Evolutionary conservation across 257 asterid genomes (phyloP).

Genomic region (Solanum virginianum): DNA sequence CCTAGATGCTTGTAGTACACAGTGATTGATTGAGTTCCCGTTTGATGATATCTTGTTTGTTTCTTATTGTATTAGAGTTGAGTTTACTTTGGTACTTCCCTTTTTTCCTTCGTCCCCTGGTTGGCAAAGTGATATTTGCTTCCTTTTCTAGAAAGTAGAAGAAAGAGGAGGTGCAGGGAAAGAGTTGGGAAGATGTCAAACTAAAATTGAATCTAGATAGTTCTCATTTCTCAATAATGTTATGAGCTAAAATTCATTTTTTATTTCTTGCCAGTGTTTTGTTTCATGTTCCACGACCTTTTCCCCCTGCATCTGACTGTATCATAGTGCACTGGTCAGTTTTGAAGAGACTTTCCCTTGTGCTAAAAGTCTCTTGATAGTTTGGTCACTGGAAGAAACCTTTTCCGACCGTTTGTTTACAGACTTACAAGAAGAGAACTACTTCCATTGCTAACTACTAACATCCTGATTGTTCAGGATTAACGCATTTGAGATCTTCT

Average conservation of each 20-base stretch:
- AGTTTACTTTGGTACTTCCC: neutral
- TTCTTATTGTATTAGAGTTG: neutral
- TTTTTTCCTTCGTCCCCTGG: neutral
- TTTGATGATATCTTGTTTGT: neutral
- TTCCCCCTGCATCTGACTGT: neutral
- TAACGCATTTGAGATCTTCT: neutral
- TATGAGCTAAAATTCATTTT: neutral
- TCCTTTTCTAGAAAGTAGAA: neutral
- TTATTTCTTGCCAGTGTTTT: neutral
- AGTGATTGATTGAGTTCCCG: neutral
- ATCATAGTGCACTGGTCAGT: neutral
- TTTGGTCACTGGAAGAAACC: neutral
- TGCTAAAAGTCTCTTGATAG: neutral
- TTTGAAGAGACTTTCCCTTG: neutral
- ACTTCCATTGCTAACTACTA: neutral
- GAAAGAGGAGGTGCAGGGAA: neutral
- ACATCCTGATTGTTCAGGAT: neutral
- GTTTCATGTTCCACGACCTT: neutral
- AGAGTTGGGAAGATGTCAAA: neutral
- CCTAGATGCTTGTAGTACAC: neutral
- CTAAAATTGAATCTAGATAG: neutral
- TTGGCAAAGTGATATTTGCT: neutral
- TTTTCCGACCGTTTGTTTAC: neutral
- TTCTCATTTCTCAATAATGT: no score
- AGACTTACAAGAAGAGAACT: neutral